Evolutionary conservation across 2,329 filamentous ascomycete species (phyloP), one percentile per base, ranked within the genome.

Genomic region (Karstenula rhodostoma): DNA sequence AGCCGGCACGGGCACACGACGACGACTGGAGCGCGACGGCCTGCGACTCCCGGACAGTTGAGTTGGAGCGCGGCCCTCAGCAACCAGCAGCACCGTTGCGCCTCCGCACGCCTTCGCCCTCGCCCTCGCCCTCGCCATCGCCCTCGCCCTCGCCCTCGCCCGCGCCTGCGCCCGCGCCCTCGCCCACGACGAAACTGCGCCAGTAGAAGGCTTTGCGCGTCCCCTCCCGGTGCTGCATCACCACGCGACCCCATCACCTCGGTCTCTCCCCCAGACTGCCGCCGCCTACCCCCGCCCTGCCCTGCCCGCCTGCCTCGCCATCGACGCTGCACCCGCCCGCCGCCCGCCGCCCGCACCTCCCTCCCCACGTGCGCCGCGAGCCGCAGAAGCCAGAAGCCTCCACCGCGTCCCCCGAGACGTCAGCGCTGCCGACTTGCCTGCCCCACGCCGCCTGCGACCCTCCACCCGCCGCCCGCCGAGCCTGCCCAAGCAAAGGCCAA

Each of bases 381-480:
- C 60, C 55, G 58, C 62, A 50, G 35, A 52, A n/a, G n/a, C n/a
- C 59, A 2, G 33, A 60, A 51, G 60, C 63, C 43, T 61, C 46
- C 66, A 40, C 37, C 5, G 55, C 66, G 62, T 59, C 53, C 60
- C 60, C 68, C 69, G 63, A 72, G 67, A 73, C 73, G 66, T 70
- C 73, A 69, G 69, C 68, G 63, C 51, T 59, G 27, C 27, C 4
- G 29, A 6, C 29, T 32, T 60, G 56, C 61, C 58, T n/a, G 54
- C 60, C 56, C 53, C 53, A 48, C 66, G 65, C 9, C 67, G 66
- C 60, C 57, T 60, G 63, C 50, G 58, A 35, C 60, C 50, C 43
- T 48, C 46, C 40, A n/a, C n/a, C n/a, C n/a, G n/a, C 52, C 47
- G 50, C 59, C 56, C 58, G 50, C 59, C 55, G 54, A 29, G 33